Percentiles rank a stretch among this genome's conserved stretches.
Evolutionary conservation across 192 early-diverging fungal species (phyloP).

Genomic region (Mortierella antarctica): DNA sequence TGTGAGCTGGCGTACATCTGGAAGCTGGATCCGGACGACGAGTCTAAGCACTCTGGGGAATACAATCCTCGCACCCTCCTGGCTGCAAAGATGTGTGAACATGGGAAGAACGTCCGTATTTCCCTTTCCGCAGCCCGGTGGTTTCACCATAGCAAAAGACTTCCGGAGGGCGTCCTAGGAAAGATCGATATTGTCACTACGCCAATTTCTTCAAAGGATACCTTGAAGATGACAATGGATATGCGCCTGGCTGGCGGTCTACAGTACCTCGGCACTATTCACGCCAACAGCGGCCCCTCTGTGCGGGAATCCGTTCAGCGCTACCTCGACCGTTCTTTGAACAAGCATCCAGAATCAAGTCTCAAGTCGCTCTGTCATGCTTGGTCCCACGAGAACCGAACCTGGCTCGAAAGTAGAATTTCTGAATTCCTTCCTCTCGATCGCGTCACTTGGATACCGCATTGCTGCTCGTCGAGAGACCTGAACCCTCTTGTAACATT

Average conservation of each 20-base stretch:
- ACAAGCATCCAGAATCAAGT: background rate
- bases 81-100: too few relatives aligned
- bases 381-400: background rate
- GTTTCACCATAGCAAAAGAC: too few relatives aligned
- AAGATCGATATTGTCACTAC: background rate
- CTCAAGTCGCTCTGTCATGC: background rate
- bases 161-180: too few relatives aligned
- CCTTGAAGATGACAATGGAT: background rate
- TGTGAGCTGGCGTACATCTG: constrained; percentile 1
- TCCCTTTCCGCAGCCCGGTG: too few relatives aligned
- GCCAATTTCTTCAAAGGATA: background rate
- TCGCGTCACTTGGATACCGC: constrained; percentile 19
- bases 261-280: background rate
- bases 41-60: background rate
- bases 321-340: constrained; percentile 1
- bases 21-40: background rate
- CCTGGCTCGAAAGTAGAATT: too few relatives aligned
- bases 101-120: too few relatives aligned
- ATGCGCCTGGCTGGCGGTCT: background rate
- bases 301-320: background rate
- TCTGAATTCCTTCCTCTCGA: background rate
- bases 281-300: background rate
- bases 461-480: background rate
- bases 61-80: background rate
- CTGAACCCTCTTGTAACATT: background rate